phyloP scores from a whole-genome alignment of 495 filamentous ascomycete genomes.

The Viridothelium virens region DNA sequence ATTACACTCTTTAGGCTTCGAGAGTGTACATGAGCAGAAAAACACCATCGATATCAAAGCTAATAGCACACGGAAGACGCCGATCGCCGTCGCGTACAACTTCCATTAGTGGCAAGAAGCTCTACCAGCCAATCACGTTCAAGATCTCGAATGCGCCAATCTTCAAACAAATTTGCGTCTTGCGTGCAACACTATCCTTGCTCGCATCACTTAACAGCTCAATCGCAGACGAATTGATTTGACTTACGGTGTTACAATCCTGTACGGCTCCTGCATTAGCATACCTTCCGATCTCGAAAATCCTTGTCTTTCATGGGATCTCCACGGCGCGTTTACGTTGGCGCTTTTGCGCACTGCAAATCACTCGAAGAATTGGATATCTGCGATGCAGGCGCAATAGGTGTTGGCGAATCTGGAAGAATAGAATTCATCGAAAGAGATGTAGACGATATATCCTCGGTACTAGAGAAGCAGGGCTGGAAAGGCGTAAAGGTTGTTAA shows the following conservation, averaged over 20 bases:
- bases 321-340: constrained; percentile 32
- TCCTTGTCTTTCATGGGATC: background rate
- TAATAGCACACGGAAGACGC: constrained; percentile 22
- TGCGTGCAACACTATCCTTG: background rate
- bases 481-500: constrained; percentile 34
- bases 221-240: too few relatives aligned
- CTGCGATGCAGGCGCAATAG: constrained; percentile 53
- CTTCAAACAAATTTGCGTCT: background rate
- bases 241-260: background rate
- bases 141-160: background rate
- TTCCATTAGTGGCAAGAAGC: constrained; percentile 14
- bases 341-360: constrained; percentile 53
- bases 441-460: constrained; percentile 33
- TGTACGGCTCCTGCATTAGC: background rate
- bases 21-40: background rate
- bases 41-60: constrained; percentile 10
- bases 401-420: constrained; percentile 56
- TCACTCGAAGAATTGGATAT: constrained; percentile 49
- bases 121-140: background rate
- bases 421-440: constrained; percentile 52
- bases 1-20: constrained; percentile 28
- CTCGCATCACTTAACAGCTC: background rate
- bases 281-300: background rate
- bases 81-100: constrained; percentile 21
- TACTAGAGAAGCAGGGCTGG: constrained; percentile 44